Conservation (phyloP, 2,329 filamentous ascomycete genomes). For the Colletotrichum caudatum region DNA sequence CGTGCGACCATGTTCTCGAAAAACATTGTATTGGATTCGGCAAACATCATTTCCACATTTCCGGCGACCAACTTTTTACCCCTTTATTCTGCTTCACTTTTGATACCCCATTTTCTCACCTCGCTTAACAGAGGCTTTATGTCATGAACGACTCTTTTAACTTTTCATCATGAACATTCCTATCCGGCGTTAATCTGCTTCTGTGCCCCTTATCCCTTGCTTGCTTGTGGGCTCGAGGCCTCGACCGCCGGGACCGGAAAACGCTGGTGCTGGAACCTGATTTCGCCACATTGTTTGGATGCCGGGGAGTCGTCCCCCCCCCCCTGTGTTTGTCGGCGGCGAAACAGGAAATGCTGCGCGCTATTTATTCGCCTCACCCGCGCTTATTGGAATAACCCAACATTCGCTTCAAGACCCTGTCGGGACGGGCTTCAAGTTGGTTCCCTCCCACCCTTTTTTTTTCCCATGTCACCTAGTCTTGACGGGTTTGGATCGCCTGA, state of each 20-base stretch:
- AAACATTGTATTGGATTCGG: conserved; percentile 8
- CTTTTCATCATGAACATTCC: conserved; percentile 15
- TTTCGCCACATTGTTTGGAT: conserved; percentile 12
- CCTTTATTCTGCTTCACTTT: conserved; percentile 44
- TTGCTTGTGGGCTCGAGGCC: conserved; percentile 3
- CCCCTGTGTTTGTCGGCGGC: conserved; percentile 1
- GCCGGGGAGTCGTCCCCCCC: neutral
- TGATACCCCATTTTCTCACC: conserved; percentile 51
- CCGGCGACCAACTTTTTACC: conserved; percentile 26
- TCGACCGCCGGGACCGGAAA: neutral
- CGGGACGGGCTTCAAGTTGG: neutral
- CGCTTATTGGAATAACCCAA: neutral
- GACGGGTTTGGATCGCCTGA: conserved; percentile 24
- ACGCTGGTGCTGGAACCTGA: neutral
- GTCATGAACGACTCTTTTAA: conserved; percentile 33
- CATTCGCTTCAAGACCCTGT: conserved; percentile 4
- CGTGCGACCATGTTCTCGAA: conserved; percentile 12
- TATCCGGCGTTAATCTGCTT: conserved; percentile 36
- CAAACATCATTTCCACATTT: conserved; percentile 37
- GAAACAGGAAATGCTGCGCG: neutral
- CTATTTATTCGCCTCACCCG: neutral
- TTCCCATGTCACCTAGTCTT: conserved; percentile 17
- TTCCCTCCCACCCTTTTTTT: too few species aligned
- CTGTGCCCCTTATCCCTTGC: conserved; percentile 12
- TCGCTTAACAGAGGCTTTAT: conserved; percentile 35